A percentile compares a stretch with the other conserved stretches of the same genome.
Conservation (phyloP, 1,139 yeast species). For the Candida tropicalis region DNA sequence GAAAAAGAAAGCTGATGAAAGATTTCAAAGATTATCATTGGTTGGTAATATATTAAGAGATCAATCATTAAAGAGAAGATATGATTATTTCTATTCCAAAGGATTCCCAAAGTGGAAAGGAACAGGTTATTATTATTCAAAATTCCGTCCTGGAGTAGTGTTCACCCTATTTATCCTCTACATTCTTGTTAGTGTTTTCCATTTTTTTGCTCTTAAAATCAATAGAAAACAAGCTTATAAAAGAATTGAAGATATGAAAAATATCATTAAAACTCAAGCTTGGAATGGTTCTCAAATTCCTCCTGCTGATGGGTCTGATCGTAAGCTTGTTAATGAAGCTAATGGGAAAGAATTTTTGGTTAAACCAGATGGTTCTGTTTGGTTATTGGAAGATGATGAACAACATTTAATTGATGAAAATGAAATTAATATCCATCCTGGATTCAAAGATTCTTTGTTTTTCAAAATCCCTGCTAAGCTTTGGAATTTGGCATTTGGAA, state of each 20-base stretch:
- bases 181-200: conserved; percentile 56
- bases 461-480: conserved; percentile 45
- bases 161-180: conserved; percentile 54
- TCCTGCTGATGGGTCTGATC: conserved; percentile 49
- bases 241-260: conserved; percentile 55
- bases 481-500: conserved; percentile 53
- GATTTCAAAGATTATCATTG: conserved; percentile 73
- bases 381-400: conserved; percentile 54
- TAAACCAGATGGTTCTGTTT: conserved; percentile 70
- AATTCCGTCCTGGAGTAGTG: conserved; percentile 62
- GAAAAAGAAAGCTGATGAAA: conserved; percentile 52
- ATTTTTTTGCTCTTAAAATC: conserved; percentile 57
- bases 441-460: conserved; percentile 58
- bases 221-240: conserved; percentile 63
- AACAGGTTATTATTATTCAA: conserved; percentile 51
- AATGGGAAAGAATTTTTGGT: conserved; percentile 65
- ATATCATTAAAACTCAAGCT: conserved; percentile 57
- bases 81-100: conserved; percentile 78
- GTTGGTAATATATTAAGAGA: conserved; percentile 74
- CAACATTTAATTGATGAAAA: conserved; percentile 36
- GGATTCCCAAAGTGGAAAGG: conserved; percentile 88
- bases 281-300: conserved; percentile 58
- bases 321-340: conserved; percentile 36
- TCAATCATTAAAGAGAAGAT: conserved; percentile 65
- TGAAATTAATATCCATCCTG: conserved; percentile 40